Conservation (phyloP, 2,329 filamentous ascomycete genomes). For the Dryadomyces quercivorus region DNA sequence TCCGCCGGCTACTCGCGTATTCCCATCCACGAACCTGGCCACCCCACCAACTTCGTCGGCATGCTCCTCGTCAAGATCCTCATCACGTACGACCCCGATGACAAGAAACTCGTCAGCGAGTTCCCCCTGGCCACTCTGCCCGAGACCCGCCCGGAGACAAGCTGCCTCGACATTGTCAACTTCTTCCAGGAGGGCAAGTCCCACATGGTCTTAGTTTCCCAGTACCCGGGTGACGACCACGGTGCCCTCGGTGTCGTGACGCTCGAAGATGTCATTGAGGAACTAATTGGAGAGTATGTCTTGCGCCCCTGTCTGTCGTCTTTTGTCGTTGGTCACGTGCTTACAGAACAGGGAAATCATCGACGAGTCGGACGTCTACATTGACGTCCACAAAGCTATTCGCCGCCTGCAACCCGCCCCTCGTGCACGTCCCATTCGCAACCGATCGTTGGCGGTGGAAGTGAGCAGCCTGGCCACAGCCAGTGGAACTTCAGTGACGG, state of each 20-base stretch:
- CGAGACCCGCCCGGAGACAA: conserved; percentile 88
- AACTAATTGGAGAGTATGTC: conserved; percentile 87
- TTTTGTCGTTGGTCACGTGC: neutral
- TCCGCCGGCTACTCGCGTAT: conserved; percentile 93
- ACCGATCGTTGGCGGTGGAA: conserved; percentile 17
- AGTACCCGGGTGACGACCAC: conserved; percentile 76
- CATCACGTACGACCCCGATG: conserved; percentile 96
- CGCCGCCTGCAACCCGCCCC: conserved; percentile 77
- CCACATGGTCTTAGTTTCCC: conserved; percentile 94
- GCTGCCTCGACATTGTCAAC: conserved; percentile 96
- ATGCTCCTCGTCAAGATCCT: conserved; percentile 98
- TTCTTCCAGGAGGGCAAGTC: conserved; percentile 99
- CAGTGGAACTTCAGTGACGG: conserved; percentile 16
- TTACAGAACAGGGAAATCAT: conserved; percentile 67
- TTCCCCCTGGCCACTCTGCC: conserved; percentile 89
- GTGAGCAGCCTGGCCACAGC: conserved; percentile 2
- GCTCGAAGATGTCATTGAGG: conserved; percentile 94
- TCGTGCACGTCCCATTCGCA: conserved; percentile 46
- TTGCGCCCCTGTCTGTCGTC: neutral
- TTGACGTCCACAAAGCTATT: conserved; percentile 97
- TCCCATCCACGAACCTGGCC: conserved; percentile 80
- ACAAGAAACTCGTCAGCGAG: conserved; percentile 73
- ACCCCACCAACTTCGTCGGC: conserved; percentile 78
- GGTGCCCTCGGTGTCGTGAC: conserved; percentile 91
- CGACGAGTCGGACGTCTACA: conserved; percentile 95